Evolutionary conservation across 2,329 filamentous ascomycete genomes (phyloP), one percentile per base, ranked within the genome.

Genomic region (Colletotrichum incanum): DNA sequence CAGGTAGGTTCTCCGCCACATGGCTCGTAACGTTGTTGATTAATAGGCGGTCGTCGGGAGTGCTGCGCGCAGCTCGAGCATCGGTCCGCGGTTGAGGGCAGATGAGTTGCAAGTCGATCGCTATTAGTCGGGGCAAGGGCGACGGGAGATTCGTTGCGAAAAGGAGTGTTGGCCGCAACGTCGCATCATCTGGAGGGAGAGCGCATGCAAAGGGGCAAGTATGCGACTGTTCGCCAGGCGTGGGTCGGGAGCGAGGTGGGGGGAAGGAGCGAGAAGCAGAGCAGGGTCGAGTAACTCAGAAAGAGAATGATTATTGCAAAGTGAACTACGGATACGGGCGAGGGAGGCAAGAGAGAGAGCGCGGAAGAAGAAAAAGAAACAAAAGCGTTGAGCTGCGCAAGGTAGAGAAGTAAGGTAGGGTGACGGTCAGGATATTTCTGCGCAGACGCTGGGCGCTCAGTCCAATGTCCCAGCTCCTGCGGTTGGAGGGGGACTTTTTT

Each of bases 1-100:
- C 74, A 98, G 87, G 84, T 98, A 98, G 74, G 92, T 90, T 83
- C 95, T 92, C 87, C 95, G 91, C 95, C 94, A 98, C 96, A 98
- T 98, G 77, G 77, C 86, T 75, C 56, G 31, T 20, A 12, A 16
- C 47, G 47, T 16, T 70, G 26, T 61, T 28, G 39, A 60, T 70
- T 64, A 60, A 65, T n/a, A 26, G 18, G 12, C 52, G 61, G 71
- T 75, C 72, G 50, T 49, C 64, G 49, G 34, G 55, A 23, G 55
- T 72, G 59, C 56, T 60, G 69, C 71, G 75, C 73, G 73, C 74
- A 73, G 68, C 71, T 74, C 61, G 72, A 71, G 76, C 76, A 78
- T 77, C 73, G 72, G 73, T 65, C 74, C 31, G 71, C 37, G 14
- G 34, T 61, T 52, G 41, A 62, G 50, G 14, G 61, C 23, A 43